Evolutionary conservation across 257 asterid genomes (phyloP).

Genomic region (Thymus mandschuricus): DNA sequence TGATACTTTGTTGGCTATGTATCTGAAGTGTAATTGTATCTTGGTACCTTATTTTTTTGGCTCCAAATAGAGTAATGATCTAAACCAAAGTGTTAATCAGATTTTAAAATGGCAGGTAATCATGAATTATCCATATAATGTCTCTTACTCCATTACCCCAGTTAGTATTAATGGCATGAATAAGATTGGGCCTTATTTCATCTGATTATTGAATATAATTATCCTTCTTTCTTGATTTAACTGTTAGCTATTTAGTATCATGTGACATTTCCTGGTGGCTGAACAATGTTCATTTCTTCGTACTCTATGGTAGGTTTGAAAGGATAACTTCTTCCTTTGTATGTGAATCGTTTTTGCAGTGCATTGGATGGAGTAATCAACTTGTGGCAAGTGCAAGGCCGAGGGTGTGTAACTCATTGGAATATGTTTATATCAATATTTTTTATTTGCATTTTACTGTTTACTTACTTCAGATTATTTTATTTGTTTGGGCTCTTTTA

Average conservation of each 20-base stretch:
- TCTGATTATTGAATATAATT: background rate
- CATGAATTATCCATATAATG: slow-evolving; percentile 15
- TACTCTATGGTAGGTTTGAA: slow-evolving; percentile 1
- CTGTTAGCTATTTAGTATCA: slow-evolving; percentile 9
- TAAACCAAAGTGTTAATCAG: background rate
- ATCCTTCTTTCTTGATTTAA: background rate
- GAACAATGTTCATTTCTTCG: background rate
- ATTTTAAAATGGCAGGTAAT: slow-evolving; percentile 10
- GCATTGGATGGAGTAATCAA: slow-evolving; percentile 92
- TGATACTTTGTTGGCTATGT: slow-evolving; percentile 13
- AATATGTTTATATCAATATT: slow-evolving; percentile 29
- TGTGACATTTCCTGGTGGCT: slow-evolving; percentile 9
- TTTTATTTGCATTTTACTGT: background rate
- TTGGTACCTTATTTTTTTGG: background rate
- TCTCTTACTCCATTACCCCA: slow-evolving; percentile 10
- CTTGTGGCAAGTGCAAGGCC: slow-evolving; percentile 81
- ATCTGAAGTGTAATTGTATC: background rate
- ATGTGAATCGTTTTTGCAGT: slow-evolving; percentile 54
- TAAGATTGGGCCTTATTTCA: background rate
- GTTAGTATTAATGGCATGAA: background rate
- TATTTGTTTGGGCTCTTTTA: background rate
- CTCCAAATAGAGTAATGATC: slow-evolving; percentile 18
- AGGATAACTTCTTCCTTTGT: slow-evolving; percentile 18
- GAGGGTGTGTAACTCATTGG: slow-evolving; percentile 61
- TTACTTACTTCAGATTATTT: background rate